Evolutionary conservation across 2,329 filamentous ascomycete genomes (phyloP).

Genomic region (Pestalotiopsis sp.): DNA sequence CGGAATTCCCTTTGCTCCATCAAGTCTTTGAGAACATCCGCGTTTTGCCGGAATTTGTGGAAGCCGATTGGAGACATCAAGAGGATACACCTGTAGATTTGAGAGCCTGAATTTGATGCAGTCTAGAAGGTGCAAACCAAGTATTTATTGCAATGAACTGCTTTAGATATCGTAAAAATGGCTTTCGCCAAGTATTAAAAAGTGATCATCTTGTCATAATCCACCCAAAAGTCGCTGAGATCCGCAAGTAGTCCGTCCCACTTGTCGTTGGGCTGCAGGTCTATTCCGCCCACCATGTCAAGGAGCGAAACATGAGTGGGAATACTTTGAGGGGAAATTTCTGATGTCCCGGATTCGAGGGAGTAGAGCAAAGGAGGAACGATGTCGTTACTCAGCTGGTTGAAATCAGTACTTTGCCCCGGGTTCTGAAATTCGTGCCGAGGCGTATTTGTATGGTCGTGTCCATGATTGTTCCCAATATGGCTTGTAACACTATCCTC

Average conservation of each 20-base stretch:
- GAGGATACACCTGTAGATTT: slow-evolving; percentile 5
- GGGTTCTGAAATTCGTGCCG: background rate
- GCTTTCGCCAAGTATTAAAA: background rate
- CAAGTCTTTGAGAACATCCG: slow-evolving; percentile 2
- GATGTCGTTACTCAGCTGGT: background rate
- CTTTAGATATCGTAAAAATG: background rate
- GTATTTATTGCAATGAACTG: background rate
- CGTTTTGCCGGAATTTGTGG: slow-evolving; percentile 1
- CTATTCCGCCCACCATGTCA: background rate
- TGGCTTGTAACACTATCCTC: background rate
- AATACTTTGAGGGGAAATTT: background rate
- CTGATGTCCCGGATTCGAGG: background rate
- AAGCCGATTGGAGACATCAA: slow-evolving; percentile 9
- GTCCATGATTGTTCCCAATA: background rate
- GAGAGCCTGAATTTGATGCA: background rate
- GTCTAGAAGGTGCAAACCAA: background rate
- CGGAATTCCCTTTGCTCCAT: background rate
- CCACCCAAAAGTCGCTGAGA: slow-evolving; percentile 6
- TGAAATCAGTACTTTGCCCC: background rate
- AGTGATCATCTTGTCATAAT: slow-evolving; percentile 5
- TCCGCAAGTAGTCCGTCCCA: slow-evolving; percentile 3
- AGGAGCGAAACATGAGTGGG: background rate
- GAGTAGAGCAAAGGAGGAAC: background rate
- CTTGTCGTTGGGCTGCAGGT: background rate
- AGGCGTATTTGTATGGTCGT: background rate